These are phyloP conservation scores for Fomitopsis betulina DNA, from an alignment of 1,284 basidiomycete species.

Conservation along the genomic window DNA sequence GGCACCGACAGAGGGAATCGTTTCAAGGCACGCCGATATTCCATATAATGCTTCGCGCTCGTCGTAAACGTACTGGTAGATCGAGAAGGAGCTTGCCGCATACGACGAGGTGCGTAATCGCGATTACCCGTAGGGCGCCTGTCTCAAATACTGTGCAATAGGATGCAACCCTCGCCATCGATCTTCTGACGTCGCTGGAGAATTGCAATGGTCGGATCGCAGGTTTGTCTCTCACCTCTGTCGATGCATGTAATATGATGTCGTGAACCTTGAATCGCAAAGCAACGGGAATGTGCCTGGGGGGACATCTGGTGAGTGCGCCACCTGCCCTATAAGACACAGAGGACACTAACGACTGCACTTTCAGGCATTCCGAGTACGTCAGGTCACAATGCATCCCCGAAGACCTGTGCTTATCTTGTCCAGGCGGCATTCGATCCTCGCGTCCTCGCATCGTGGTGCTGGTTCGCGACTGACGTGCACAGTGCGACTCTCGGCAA, in stretches of 20 bases:
- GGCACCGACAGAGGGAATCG: constrained; percentile 84
- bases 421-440: constrained; percentile 78
- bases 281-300: constrained; percentile 86
- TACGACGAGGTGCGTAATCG: constrained; percentile 70
- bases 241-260: background rate
- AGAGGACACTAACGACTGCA: background rate
- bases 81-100: constrained; percentile 78
- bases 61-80: constrained; percentile 36
- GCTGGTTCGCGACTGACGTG: constrained; percentile 92
- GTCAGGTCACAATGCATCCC: constrained; percentile 7
- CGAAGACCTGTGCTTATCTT: background rate
- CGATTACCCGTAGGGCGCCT: background rate
- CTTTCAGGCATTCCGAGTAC: constrained; percentile 52
- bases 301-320: constrained; percentile 69
- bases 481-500: constrained; percentile 84
- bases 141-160: constrained; percentile 23
- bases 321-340: too few relatives aligned
- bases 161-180: constrained; percentile 76
- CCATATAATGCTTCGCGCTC: background rate
- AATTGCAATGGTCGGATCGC: constrained; percentile 91
- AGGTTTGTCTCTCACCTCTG: constrained; percentile 36
- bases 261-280: background rate
- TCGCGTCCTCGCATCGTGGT: constrained; percentile 80
- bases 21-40: constrained; percentile 62
- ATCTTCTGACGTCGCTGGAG: constrained; percentile 64